phyloP scores from a whole-genome alignment of 1,284 basidiomycete genomes.

The Cerrena zonata region DNA sequence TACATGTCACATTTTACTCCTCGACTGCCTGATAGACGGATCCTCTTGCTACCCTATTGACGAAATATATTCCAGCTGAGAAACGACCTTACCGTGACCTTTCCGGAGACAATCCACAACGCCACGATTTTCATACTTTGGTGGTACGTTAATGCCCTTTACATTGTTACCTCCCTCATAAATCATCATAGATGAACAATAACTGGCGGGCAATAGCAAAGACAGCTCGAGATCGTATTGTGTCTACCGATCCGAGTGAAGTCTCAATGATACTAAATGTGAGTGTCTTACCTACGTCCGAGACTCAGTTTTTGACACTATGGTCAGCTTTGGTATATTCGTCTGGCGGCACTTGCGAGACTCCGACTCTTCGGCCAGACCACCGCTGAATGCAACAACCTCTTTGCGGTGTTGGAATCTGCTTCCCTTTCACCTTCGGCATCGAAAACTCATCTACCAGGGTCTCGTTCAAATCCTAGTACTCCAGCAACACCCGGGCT shows the following conservation, averaged over 20 bases:
- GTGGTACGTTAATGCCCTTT: constrained; percentile 50
- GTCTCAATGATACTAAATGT: constrained; percentile 61
- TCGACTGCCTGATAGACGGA: constrained; percentile 68
- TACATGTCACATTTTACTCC: constrained; percentile 15
- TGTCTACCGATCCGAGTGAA: constrained; percentile 62
- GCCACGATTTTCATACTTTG: constrained; percentile 64
- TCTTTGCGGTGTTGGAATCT: constrained; percentile 54
- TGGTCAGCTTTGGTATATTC: constrained; percentile 72
- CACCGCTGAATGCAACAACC: constrained; percentile 69
- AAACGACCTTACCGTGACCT: constrained; percentile 66
- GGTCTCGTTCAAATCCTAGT: background rate
- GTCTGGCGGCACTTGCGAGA: constrained; percentile 68
- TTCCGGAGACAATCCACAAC: constrained; percentile 59
- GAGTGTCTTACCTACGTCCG: constrained; percentile 22
- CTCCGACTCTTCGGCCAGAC: constrained; percentile 78
- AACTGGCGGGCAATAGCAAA: constrained; percentile 75
- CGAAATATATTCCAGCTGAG: constrained; percentile 75
- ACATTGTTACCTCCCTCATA: background rate
- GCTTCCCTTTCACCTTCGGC: constrained; percentile 4
- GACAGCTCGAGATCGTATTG: constrained; percentile 72
- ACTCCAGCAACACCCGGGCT: background rate
- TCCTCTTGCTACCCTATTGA: constrained; percentile 69
- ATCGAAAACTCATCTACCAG: constrained; percentile 1
- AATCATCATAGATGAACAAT: constrained; percentile 61
- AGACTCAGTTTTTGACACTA: background rate